These are phyloP conservation scores for Iris pallida DNA, from an alignment of 116 monocot species.

Conservation along the genomic window DNA sequence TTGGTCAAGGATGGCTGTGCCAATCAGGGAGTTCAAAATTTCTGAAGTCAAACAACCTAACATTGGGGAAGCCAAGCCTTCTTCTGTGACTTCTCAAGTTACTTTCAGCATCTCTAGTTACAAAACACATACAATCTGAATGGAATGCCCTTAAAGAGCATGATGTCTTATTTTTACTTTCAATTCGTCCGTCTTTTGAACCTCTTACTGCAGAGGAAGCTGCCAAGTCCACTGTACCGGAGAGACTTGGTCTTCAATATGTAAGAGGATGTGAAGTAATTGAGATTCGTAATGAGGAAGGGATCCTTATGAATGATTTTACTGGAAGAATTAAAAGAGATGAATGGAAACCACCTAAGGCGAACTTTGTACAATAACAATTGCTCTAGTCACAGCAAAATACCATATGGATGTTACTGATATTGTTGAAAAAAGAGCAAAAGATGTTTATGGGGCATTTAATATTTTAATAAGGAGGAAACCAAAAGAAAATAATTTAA, in stretches of 20 bases:
- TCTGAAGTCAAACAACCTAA: conserved; percentile 89
- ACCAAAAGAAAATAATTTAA: conserved; percentile 99
- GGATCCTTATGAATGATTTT: conserved; percentile 97
- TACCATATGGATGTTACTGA: conserved; percentile 85
- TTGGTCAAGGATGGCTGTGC: conserved; percentile 99
- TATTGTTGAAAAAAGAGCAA: conserved; percentile 61
- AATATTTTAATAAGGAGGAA: conserved; percentile 95
- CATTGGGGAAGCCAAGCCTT: conserved; percentile 93
- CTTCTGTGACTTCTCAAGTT: conserved; percentile 83
- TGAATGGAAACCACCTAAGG: conserved; percentile 99
- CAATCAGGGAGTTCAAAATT: conserved; percentile 79
- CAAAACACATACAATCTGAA: conserved; percentile 80
- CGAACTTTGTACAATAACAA: conserved; percentile 74
- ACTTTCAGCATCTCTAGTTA: conserved; percentile 91
- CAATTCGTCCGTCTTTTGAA: conserved; percentile 95
- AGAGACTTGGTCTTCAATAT: conserved; percentile 90
- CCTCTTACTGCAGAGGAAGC: conserved; percentile 88
- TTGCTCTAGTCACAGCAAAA: conserved; percentile 92
- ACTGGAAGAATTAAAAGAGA: conserved; percentile 94
- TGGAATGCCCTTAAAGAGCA: conserved; percentile 97
- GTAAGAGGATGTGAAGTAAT: conserved; percentile 97
- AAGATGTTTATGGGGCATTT: conserved; percentile 86
- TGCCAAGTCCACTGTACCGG: conserved; percentile 79
- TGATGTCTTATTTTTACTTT: conserved; percentile 94
- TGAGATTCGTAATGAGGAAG: conserved; percentile 89